These are phyloP conservation scores for Mrakia frigida DNA, from an alignment of 768 basidiomycete genomes.

Conservation along the genomic window DNA sequence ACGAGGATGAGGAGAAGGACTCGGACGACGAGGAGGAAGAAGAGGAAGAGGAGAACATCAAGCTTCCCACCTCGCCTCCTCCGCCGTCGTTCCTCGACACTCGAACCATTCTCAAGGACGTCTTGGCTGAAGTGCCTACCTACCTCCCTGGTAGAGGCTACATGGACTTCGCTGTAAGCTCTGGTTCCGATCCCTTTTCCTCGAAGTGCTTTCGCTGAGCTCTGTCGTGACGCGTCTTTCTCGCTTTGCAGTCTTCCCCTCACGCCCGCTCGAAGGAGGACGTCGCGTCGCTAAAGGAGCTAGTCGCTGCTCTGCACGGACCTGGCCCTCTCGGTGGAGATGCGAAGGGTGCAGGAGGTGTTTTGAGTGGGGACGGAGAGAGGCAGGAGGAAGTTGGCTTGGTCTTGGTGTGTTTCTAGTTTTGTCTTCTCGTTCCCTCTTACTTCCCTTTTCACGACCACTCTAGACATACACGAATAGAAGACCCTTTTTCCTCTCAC, in stretches of 20 bases:
- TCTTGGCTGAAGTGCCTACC: slow-evolving; percentile 29
- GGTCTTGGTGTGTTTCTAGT: not conserved
- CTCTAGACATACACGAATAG: too few relatives aligned
- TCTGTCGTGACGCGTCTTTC: not conserved
- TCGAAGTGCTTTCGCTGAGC: too few relatives aligned
- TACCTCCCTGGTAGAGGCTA: slow-evolving; percentile 31
- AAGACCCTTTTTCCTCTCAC: too few relatives aligned
- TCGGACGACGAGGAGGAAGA: slow-evolving; percentile 31
- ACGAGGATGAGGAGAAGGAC: slow-evolving; percentile 34
- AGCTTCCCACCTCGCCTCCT: slow-evolving; percentile 39
- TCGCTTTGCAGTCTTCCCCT: slow-evolving; percentile 30
- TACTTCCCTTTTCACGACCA: too few relatives aligned
- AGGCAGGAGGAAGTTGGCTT: not conserved
- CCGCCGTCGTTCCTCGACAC: slow-evolving; percentile 44
- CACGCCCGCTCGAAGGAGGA: not conserved
- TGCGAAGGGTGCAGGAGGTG: not conserved
- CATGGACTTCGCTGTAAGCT: slow-evolving; percentile 33
- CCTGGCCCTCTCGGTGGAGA: slow-evolving; percentile 6
- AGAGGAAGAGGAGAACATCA: slow-evolving; percentile 30
- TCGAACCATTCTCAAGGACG: slow-evolving; percentile 30
- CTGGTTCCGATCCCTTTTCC: not conserved
- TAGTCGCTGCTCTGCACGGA: slow-evolving; percentile 33
- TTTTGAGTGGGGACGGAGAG: not conserved
- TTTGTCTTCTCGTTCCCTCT: not conserved
- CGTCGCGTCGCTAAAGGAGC: slow-evolving; percentile 31